phyloP scores from a whole-genome alignment of 2,329 filamentous ascomycete species.

The Stagonosporopsis cucurbitacearum region DNA sequence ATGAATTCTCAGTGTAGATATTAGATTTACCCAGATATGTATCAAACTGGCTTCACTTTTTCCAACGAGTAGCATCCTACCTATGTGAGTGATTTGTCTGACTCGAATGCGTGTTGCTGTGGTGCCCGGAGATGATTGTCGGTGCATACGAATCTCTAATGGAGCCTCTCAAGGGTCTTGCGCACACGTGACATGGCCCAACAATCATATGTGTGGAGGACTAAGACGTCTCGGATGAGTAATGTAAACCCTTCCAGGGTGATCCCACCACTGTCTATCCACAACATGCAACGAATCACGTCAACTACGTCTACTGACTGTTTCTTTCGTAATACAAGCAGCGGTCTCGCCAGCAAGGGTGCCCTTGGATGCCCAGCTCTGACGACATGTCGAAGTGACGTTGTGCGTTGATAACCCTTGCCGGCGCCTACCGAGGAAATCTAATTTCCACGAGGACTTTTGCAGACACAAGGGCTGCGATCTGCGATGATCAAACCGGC shows the following conservation, averaged over 20 bases:
- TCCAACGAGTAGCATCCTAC: background rate
- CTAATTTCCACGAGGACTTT: constrained; percentile 17
- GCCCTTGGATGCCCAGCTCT: background rate
- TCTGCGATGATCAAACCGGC: constrained; percentile 17
- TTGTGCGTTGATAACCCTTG: constrained; percentile 6
- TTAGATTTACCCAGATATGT: constrained; percentile 6
- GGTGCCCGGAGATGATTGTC: background rate
- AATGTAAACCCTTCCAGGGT: no score
- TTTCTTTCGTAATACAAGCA: background rate
- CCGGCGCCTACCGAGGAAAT: constrained; percentile 9
- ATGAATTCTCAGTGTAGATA: constrained; percentile 17
- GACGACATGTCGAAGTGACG: constrained; percentile 4
- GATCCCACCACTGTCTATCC: no score
- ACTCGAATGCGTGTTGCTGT: background rate
- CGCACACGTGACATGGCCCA: no score
- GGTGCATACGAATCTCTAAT: background rate
- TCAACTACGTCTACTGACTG: no score
- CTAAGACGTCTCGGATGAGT: no score
- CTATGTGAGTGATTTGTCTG: background rate
- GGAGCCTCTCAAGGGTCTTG: no score
- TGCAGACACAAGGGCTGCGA: constrained; percentile 6
- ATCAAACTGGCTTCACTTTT: constrained; percentile 6
- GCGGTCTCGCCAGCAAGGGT: constrained; percentile 7
- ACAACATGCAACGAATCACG: no score
- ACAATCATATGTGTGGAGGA: no score